Evolutionary conservation across 1,139 yeast species (phyloP), one percentile per base, ranked within the genome.

Genomic region (Torulaspora globosa): DNA sequence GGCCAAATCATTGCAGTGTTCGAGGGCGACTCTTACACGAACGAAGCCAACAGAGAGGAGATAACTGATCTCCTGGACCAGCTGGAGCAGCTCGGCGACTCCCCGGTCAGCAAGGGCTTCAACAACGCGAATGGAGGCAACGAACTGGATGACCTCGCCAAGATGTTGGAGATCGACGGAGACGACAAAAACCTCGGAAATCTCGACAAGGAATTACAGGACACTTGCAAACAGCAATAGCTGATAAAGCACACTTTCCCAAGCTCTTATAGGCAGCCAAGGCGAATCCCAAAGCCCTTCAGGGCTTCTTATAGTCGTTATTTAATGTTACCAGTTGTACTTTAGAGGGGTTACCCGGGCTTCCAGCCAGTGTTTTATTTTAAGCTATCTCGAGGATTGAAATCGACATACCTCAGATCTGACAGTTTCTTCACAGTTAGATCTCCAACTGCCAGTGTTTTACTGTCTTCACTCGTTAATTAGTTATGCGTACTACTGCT

Each of bases 41-140:
- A 82, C 51, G 73, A 73, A 10, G 72, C 75, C 42, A 73, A 78
- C 63, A 70, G 84, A 62, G 77, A 77, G 46, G 70, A 72, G 54
- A 72, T 84, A 48, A 74, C 80, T 57, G 50, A 68, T 8, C 74
- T 81, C 52, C 70, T 89, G 57, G 94, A 86, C 53, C 71, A 76
- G 11, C 78, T 86, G 65, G 89, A 85, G 58, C 90, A 83, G 46
- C 71, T 87, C 40, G 97, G 97, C 0, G 86, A 88, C 59, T 96
- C 96, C 0, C 98, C 98, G 3, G 68, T 76, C 15, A 54, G 56
- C 39, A 59, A 59, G 38, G 56, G 61, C 16, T 51, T 55, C 38
- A 54, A 49, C 44, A 49, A 44, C 24, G 41, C 38, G 7, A 41
- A 40, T 11, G 23, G 95, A 44, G 68, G 68, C 42, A 71, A 65